These are phyloP conservation scores for Paramecium primaurelia DNA, from an alignment of 73 alveolate species.

Conservation along the genomic window DNA sequence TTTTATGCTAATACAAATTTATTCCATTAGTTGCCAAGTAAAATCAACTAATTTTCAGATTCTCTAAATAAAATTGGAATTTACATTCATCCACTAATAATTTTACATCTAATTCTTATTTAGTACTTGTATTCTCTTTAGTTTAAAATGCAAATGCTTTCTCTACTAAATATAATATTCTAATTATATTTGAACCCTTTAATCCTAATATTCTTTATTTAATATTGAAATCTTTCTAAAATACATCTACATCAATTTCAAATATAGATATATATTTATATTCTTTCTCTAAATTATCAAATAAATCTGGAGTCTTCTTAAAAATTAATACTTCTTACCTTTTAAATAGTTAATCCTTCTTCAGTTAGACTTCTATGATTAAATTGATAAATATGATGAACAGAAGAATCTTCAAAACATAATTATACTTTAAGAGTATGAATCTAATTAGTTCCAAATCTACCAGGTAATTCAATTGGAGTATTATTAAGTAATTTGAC, in stretches of 20 bases:
- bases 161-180: conserved; percentile 12
- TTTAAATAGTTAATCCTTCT: neutral
- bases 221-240: neutral
- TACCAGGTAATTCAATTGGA: neutral
- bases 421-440: neutral
- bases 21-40: conserved; percentile 4
- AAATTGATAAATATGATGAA: conserved; percentile 1
- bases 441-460: neutral
- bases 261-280: conserved; percentile 17
- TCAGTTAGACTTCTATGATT: neutral
- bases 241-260: conserved; percentile 36
- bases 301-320: neutral
- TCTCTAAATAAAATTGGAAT: neutral
- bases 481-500: conserved; percentile 10
- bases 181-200: conserved; percentile 8
- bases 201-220: conserved; percentile 8
- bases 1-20: conserved; percentile 23
- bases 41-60: neutral
- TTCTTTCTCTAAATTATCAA: neutral
- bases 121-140: neutral
- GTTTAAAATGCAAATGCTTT: conserved; percentile 21
- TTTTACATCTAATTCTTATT: neutral
- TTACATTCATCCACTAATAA: neutral
- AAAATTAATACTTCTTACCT: neutral
- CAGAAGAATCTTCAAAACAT: conserved; percentile 43